These are phyloP conservation scores for Candolleomyces aberdarensis DNA, from an alignment of 768 basidiomycete species.

Conservation along the genomic window DNA sequence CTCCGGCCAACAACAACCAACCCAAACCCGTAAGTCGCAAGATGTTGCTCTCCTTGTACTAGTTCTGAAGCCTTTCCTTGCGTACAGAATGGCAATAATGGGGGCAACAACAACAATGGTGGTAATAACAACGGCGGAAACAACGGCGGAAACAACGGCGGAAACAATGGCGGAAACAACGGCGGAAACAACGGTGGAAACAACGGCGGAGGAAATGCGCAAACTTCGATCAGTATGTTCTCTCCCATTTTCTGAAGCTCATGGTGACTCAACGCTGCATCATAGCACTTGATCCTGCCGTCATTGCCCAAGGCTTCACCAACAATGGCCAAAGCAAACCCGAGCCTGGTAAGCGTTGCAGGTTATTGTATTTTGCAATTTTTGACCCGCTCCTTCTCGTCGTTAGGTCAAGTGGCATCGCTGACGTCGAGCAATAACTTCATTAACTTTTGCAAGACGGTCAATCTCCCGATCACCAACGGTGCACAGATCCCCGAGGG, in stretches of 20 bases:
- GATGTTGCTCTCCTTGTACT: neutral
- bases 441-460: slow-evolving; percentile 54
- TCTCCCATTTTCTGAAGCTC: neutral
- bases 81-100: neutral
- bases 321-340: slow-evolving; percentile 49
- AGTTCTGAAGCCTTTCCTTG: neutral
- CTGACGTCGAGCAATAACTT: slow-evolving; percentile 64
- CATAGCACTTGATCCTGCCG: slow-evolving; percentile 42
- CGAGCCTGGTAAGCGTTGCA: slow-evolving; percentile 34
- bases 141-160: slow-evolving; percentile 1
- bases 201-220: slow-evolving; percentile 26
- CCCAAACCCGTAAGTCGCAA: neutral
- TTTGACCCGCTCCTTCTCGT: neutral
- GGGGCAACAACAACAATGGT: slow-evolving; percentile 6
- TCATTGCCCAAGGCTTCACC: slow-evolving; percentile 43
- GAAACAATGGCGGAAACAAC: no score
- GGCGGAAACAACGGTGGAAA: slow-evolving; percentile 4
- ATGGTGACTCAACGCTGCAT: slow-evolving; percentile 1
- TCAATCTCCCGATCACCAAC: slow-evolving; percentile 51
- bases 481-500: slow-evolving; percentile 48
- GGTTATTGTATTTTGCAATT: slow-evolving; percentile 40
- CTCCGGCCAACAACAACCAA: neutral
- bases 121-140: slow-evolving; percentile 7
- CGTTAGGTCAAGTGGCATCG: slow-evolving; percentile 47
- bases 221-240: slow-evolving; percentile 32